Evolutionary conservation across 2,329 filamentous ascomycete species (phyloP), one percentile per base, ranked within the genome.

Genomic region (Penicillium polonicum): DNA sequence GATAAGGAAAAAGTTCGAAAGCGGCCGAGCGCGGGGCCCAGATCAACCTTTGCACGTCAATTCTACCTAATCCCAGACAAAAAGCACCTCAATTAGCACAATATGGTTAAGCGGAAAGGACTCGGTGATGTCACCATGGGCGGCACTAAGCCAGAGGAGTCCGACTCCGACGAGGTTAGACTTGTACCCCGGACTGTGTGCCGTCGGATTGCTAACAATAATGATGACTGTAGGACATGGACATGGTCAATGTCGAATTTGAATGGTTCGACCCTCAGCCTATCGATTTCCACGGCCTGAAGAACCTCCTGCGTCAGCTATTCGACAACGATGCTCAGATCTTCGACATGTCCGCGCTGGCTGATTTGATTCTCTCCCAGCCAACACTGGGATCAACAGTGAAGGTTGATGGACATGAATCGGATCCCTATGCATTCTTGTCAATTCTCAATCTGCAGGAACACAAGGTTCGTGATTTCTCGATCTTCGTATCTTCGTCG

Each of bases 211-310:
- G 38, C 56, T 62, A 58, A 63, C 39, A 45, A 41, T n/a, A n/a
- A 52, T 36, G 25, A 41, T 43, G 31, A 25, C 38, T 38, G 13
- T 57, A 96, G 90, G 91, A 96, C 70, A 89, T 92, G 70, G 90
- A 96, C 72, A 89, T 93, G 74, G 86, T 99, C 64, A 88, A 97
- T 72, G 92, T 97, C 57, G 93, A 97, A 65, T 99, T 99, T 70
- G 94, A 99, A 79, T 97, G 92, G 90, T 99, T 97, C 80, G 95
- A 97, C 77, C 96, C 93, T 61, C 88, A 94, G 68, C 83, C 90
- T 8, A 83, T 96, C 68, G 94, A 99, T 76, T 97, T 97, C 76
- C 93, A 97, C 77, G 94, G 94, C 58, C 85, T 95, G 67, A 97
- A 97, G 76, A 88, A 86, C 10, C 85, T 99, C 8, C 78, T 97